phyloP scores from a whole-genome alignment of 495 filamentous ascomycete species.

The Ramalina peruviana region DNA sequence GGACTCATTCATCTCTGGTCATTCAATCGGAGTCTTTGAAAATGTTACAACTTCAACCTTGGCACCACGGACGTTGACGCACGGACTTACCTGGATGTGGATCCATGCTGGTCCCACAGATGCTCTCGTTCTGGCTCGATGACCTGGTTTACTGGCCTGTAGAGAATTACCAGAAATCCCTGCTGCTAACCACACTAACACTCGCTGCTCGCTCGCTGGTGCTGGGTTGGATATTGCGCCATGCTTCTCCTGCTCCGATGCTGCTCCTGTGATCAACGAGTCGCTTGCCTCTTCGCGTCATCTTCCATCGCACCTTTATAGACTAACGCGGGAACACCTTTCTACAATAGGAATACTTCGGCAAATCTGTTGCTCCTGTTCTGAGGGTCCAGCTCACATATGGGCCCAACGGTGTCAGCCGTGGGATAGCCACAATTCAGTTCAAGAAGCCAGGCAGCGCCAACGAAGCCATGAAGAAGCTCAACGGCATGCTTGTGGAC shows the following conservation, averaged over 20 bases:
- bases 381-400: constrained; percentile 82
- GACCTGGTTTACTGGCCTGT: too few relatives aligned
- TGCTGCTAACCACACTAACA: constrained; percentile 28
- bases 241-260: too few relatives aligned
- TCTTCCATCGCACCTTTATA: constrained; percentile 7
- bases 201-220: constrained; percentile 61
- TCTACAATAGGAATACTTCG: constrained; percentile 82
- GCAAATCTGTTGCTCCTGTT: constrained; percentile 73
- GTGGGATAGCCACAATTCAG: constrained; percentile 69
- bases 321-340: constrained; percentile 16
- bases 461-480: constrained; percentile 60
- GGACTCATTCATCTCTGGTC: too few relatives aligned
- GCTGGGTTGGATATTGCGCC: constrained; percentile 11
- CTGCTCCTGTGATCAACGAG: too few relatives aligned
- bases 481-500: constrained; percentile 83
- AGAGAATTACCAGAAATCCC: too few relatives aligned
- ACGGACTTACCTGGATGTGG: too few relatives aligned
- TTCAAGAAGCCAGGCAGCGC: constrained; percentile 69
- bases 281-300: too few relatives aligned
- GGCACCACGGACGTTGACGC: too few relatives aligned
- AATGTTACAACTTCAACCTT: too few relatives aligned
- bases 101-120: too few relatives aligned
- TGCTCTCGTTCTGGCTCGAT: too few relatives aligned
- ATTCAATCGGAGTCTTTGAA: too few relatives aligned
- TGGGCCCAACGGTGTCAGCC: constrained; percentile 79